Evolutionary conservation across 352 stramenopile species (phyloP).

Genomic region (Stramenopiles sp.): DNA sequence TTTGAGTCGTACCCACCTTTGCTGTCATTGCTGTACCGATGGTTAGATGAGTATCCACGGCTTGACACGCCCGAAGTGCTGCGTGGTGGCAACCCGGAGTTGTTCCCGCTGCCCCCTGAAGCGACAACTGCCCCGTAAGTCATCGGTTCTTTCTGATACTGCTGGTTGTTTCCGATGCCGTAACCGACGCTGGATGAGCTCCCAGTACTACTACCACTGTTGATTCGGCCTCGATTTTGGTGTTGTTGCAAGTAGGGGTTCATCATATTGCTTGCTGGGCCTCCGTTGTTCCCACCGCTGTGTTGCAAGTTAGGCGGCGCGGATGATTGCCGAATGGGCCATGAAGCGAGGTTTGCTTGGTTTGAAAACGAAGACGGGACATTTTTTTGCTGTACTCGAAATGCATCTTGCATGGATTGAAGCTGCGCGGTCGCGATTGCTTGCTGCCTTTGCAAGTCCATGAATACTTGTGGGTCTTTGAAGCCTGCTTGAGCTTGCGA

Average conservation of each 20-base stretch:
- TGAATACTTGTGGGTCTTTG: constrained; percentile 2
- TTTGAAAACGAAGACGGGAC: background rate
- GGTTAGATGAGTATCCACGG: background rate
- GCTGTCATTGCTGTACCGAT: too few species aligned
- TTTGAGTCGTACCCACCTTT: too few species aligned
- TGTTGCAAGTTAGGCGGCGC: background rate
- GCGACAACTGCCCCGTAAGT: background rate
- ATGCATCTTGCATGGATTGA: constrained; percentile 1
- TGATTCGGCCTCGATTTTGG: background rate
- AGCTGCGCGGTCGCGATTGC: background rate
- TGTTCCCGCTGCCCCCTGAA: too few species aligned
- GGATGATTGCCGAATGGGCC: background rate
- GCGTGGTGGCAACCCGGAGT: background rate
- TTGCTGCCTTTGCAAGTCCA: background rate
- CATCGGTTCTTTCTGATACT: background rate
- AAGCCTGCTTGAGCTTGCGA: background rate
- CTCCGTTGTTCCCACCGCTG: background rate
- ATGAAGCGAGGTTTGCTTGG: background rate
- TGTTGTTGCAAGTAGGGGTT: background rate
- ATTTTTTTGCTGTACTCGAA: background rate
- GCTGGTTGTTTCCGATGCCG: background rate
- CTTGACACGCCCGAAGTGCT: background rate
- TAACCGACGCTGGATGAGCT: background rate
- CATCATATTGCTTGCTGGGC: background rate
- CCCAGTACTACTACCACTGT: background rate